These are phyloP conservation scores for Rosa hybrid DNA, from an alignment of 331 rosid species.

Conservation along the genomic window DNA sequence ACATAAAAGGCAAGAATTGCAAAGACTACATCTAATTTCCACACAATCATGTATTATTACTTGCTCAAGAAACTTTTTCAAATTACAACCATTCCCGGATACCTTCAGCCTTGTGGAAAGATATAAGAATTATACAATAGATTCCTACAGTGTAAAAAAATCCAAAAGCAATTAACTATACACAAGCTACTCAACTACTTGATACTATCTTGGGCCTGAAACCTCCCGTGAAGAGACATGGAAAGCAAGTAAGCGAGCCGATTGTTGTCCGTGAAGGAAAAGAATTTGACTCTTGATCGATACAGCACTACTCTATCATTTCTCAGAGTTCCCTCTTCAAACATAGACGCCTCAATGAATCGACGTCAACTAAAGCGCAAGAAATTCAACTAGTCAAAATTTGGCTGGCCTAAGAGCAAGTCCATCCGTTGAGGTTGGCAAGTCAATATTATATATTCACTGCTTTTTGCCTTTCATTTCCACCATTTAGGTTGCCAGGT, in stretches of 20 bases:
- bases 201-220: conserved; percentile 83
- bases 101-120: conserved; percentile 10
- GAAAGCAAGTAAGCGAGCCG: no score
- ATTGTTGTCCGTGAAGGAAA: conserved; percentile 35
- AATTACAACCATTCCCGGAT: neutral
- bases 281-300: conserved; percentile 27
- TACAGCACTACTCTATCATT: conserved; percentile 22
- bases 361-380: conserved; percentile 78
- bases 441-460: no score
- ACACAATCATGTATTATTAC: neutral
- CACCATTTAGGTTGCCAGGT: no score
- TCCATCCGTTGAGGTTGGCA: no score
- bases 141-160: conserved; percentile 20
- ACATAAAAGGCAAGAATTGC: neutral
- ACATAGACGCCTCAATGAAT: conserved; percentile 69
- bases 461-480: no score
- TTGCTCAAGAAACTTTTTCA: neutral
- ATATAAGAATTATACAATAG: conserved; percentile 16
- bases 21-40: neutral
- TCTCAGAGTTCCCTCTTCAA: conserved; percentile 42
- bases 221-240: conserved; percentile 78
- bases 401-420: conserved; percentile 63
- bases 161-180: conserved; percentile 22
- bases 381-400: conserved; percentile 70
- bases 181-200: neutral